A percentile compares a stretch with the other conserved stretches of the same genome.
Conservation (phyloP, 2,329 filamentous ascomycete genomes). For the Spiromastix sp. region DNA sequence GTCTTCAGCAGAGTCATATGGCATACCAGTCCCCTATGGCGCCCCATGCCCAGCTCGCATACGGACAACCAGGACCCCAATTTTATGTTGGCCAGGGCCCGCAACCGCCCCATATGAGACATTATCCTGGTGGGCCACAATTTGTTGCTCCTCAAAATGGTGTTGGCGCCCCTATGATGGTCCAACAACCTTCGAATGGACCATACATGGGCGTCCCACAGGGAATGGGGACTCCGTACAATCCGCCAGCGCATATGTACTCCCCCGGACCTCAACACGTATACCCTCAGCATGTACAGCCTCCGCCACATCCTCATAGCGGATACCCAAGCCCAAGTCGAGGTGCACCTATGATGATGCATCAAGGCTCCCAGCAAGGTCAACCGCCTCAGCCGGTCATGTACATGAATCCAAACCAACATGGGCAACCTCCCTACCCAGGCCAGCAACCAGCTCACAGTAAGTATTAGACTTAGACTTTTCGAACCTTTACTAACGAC, state of each 20-base stretch:
- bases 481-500: slow-evolving; percentile 28
- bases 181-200: slow-evolving; percentile 58
- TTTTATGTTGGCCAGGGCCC: slow-evolving; percentile 61
- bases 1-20: slow-evolving; percentile 58
- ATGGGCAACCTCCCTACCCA: slow-evolving; percentile 62
- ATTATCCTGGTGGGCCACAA: slow-evolving; percentile 60
- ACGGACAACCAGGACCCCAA: slow-evolving; percentile 60
- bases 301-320: slow-evolving; percentile 46
- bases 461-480: slow-evolving; percentile 41
- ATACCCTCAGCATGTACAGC: slow-evolving; percentile 43
- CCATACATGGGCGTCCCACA: slow-evolving; percentile 64
- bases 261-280: slow-evolving; percentile 64
- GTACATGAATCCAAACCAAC: slow-evolving; percentile 65
- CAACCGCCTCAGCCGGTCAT: slow-evolving; percentile 59
- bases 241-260: slow-evolving; percentile 73
- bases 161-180: slow-evolving; percentile 76
- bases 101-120: slow-evolving; percentile 61
- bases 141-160: slow-evolving; percentile 61
- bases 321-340: slow-evolving; percentile 85
- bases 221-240: slow-evolving; percentile 53
- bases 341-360: slow-evolving; percentile 84
- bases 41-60: slow-evolving; percentile 59
- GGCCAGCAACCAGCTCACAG: slow-evolving; percentile 63
- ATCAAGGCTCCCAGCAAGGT: slow-evolving; percentile 87
- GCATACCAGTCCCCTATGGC: slow-evolving; percentile 59